These are phyloP conservation scores for Leishmania braziliensis DNA, from an alignment of 208 protist genomes.

Conservation along the genomic window DNA sequence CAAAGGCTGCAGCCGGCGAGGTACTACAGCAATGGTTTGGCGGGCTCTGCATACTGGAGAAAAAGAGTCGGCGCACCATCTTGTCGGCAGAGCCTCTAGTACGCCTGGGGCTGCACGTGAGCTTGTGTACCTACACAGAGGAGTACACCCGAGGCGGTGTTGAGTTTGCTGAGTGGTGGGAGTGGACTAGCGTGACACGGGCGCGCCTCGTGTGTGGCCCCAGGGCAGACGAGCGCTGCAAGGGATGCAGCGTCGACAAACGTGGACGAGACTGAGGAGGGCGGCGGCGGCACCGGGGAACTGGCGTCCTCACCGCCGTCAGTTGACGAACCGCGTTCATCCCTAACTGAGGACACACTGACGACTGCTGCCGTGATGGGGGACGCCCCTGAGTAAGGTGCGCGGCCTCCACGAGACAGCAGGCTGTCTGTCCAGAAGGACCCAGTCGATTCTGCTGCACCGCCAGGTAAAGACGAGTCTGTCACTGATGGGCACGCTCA, in stretches of 20 bases:
- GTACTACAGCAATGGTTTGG: neutral
- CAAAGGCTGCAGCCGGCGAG: neutral
- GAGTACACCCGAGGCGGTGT: slow-evolving; percentile 13
- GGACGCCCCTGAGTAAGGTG: neutral
- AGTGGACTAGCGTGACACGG: neutral
- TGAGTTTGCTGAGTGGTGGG: neutral
- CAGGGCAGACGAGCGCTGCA: neutral
- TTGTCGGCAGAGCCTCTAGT: slow-evolving; percentile 4
- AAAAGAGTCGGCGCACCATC: neutral
- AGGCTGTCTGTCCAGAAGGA: neutral
- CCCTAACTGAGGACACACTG: neutral
- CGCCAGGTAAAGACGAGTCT: neutral
- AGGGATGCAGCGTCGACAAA: neutral
- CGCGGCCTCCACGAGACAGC: neutral
- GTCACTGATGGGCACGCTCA: neutral
- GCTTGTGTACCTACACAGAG: slow-evolving; percentile 14
- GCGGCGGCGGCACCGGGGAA: neutral
- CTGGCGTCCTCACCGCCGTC: neutral
- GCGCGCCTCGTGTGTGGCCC: neutral
- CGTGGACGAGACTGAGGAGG: neutral
- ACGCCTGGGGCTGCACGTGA: slow-evolving; percentile 5
- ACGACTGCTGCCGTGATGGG: too few relatives aligned
- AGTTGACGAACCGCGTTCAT: neutral
- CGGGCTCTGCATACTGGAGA: slow-evolving; percentile 7
- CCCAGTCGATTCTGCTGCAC: neutral